Percentiles rank a stretch among this genome's conserved stretches.
phyloP scores from a whole-genome alignment of 176 grass and related monocot species.

The Themeda triandra region DNA sequence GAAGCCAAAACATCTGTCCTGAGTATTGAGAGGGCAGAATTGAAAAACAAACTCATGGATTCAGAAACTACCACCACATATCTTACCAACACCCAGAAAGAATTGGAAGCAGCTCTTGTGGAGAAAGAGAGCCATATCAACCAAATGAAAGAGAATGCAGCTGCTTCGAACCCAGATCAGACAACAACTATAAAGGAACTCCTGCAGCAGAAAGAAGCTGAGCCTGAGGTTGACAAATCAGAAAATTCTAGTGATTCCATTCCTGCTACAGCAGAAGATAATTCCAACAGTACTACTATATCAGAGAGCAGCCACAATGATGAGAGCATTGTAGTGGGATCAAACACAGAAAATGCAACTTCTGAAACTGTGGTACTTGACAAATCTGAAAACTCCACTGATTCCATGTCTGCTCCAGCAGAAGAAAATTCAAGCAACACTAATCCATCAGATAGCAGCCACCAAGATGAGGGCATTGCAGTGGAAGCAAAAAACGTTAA shows the following conservation, averaged over 20 bases:
- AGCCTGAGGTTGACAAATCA: conserved; percentile 54
- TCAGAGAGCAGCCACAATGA: conserved; percentile 29
- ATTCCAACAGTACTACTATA: conserved; percentile 24
- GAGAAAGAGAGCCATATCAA: conserved; percentile 91
- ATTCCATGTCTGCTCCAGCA: conserved; percentile 20
- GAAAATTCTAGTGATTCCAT: conserved; percentile 18
- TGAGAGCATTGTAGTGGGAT: conserved; percentile 22
- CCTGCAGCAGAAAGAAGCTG: conserved; percentile 68
- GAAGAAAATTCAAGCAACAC: conserved; percentile 13
- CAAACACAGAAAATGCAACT: conserved; percentile 36
- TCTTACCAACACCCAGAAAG: conserved; percentile 83
- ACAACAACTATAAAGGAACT: conserved; percentile 47
- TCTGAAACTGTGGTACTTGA: not conserved
- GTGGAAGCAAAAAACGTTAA: conserved; percentile 23
- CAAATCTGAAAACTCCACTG: conserved; percentile 28
- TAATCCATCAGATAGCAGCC: conserved; percentile 27
- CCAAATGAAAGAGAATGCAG: conserved; percentile 51
- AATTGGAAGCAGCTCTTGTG: conserved; percentile 70
- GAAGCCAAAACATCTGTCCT: conserved; percentile 68
- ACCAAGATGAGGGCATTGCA: conserved; percentile 25
- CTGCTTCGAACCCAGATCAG: conserved; percentile 40
- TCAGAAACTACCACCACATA: conserved; percentile 63
- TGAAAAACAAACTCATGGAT: conserved; percentile 78
- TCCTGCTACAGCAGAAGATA: conserved; percentile 30
- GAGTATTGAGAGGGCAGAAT: conserved; percentile 62